Evolutionary conservation across 768 basidiomycete genomes (phyloP), one percentile per base, ranked within the genome.

Genomic region (Pleurotus ostreatus): DNA sequence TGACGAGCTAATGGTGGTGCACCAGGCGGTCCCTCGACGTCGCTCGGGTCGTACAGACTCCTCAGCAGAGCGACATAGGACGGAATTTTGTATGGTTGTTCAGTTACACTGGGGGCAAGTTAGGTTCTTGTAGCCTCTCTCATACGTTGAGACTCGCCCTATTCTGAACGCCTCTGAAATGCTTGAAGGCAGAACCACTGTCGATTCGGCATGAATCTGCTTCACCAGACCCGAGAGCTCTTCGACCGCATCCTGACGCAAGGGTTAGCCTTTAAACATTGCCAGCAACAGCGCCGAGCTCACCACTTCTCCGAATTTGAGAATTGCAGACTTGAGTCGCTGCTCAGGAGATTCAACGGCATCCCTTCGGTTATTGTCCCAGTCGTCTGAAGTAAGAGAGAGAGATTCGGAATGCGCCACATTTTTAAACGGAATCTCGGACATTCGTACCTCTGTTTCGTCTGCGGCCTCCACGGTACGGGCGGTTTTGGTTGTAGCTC

Each of bases 31-130:
- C 69, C 70, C 2, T 68, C 64, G 43, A 71, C 67, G 3, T 70
- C 73, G 4, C 70, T 68, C 38, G 69, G 75, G 63, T 83, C 79
- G 62, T 84, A 79, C 39, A 98, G 74, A 39, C 85, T 71, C 18
- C 86, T 80, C 47, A 97, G 77, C 15, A 98, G 72, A 9, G 90
- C 83, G 11, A 92, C 92, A 70, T 94, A 94, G 66, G 85, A 89
- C 0, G 93, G 88, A 37, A 92, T 89, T 76, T 98, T 99, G 77
- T 85, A 94, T 0, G 95, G 94, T 63, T 97, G 89, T 71, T 98
- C 92, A 0, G 88, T 92, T 52, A 92, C 84, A 49, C 92, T 94
- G 65, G 4, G 22, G 30, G n/a, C 11, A 5, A 2, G 26, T 54
- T 25, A 49, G 34, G 38, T 34, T 16, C 12, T 34, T 39, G 23